These are phyloP conservation scores for Scleroderma citrinum DNA, from an alignment of 768 basidiomycete species.

Conservation along the genomic window DNA sequence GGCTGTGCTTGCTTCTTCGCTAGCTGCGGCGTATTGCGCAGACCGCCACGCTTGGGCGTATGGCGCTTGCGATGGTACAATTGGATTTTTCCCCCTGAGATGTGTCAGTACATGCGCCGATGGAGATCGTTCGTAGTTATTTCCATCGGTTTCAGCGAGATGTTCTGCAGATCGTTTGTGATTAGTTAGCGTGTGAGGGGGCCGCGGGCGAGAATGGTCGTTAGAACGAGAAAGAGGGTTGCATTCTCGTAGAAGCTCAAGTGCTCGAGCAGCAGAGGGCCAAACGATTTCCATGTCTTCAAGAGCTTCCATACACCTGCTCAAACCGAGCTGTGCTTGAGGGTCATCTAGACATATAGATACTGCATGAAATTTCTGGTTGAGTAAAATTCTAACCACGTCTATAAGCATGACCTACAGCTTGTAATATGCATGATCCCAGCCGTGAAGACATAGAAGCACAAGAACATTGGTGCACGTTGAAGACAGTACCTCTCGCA, in stretches of 20 bases:
- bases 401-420: constrained; percentile 38
- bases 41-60: constrained; percentile 28
- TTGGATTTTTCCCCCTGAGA: background rate
- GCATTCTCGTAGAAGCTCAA: constrained; percentile 47
- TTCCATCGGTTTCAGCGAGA: constrained; percentile 34
- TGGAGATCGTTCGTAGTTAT: constrained; percentile 18
- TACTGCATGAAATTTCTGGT: constrained; percentile 34
- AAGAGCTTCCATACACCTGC: constrained; percentile 62
- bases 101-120: constrained; percentile 6
- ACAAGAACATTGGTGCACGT: constrained; percentile 62
- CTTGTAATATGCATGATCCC: constrained; percentile 74
- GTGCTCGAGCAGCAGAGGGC: constrained; percentile 72
- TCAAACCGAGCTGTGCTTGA: constrained; percentile 58
- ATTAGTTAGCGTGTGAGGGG: constrained; percentile 1
- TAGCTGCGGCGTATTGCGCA: constrained; percentile 12
- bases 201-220: constrained; percentile 1
- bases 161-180: constrained; percentile 52
- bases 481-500: constrained; percentile 56
- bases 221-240: background rate
- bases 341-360: constrained; percentile 61
- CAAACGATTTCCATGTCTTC: constrained; percentile 62
- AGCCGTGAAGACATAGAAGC: constrained; percentile 77
- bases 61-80: constrained; percentile 9
- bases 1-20: background rate
- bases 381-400: background rate